These are phyloP conservation scores for Nepenthes mirabilis DNA, from an alignment of 148 eudicot species.

Conservation along the genomic window DNA sequence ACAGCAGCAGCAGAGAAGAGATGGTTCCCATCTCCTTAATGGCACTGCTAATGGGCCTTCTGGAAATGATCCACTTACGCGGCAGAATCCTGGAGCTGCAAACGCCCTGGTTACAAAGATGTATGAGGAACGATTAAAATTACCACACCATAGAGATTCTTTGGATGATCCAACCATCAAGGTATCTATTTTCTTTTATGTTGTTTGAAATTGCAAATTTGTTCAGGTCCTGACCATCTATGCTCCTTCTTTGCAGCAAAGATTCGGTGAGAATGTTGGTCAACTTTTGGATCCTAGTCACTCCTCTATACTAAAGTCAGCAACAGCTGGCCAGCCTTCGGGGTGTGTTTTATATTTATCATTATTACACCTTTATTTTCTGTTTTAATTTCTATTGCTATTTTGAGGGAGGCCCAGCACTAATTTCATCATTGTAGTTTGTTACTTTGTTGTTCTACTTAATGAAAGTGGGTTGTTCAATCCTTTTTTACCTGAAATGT, in stretches of 20 bases:
- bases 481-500: too few species aligned
- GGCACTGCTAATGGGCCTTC: conserved; percentile 42
- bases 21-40: conserved; percentile 40
- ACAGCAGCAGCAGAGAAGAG: conserved; percentile 45
- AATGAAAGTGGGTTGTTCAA: too few species aligned
- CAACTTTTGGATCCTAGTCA: conserved; percentile 47
- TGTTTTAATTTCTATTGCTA: too few species aligned
- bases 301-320: conserved; percentile 38
- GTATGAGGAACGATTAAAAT: conserved; percentile 51
- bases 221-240: conserved; percentile 1
- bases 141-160: conserved; percentile 47
- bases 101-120: conserved; percentile 44
- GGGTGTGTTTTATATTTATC: conserved; percentile 24
- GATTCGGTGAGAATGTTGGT: conserved; percentile 42
- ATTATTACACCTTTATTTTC: neutral
- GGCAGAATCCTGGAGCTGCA: conserved; percentile 47
- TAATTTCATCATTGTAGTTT: too few species aligned
- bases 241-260: conserved; percentile 36
- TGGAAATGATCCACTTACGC: conserved; percentile 35
- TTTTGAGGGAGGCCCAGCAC: too few species aligned
- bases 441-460: too few species aligned
- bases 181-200: conserved; percentile 14
- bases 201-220: neutral
- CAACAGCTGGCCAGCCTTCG: conserved; percentile 47
- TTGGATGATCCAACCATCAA: conserved; percentile 45